Conservation (phyloP, 352 stramenopile species). For the Thalassiosira exigua region DNA sequence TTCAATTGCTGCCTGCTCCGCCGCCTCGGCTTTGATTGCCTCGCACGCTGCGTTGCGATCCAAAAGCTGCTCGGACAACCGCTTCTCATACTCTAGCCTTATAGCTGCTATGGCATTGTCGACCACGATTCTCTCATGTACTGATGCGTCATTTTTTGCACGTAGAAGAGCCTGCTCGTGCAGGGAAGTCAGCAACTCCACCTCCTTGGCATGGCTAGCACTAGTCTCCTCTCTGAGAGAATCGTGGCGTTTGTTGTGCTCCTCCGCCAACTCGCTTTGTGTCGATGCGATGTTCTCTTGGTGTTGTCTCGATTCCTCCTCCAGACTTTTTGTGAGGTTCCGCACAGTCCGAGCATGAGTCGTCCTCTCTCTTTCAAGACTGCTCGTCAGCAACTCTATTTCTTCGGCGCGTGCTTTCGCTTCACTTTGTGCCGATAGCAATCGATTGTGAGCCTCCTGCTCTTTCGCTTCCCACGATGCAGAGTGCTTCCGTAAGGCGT, state of each 20-base stretch:
- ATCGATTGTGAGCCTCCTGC: not conserved
- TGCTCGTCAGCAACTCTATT: conserved; percentile 3
- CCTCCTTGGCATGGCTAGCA: conserved; percentile 31
- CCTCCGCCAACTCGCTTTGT: conserved; percentile 15
- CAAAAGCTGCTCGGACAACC: conserved; percentile 15
- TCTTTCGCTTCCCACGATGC: not conserved
- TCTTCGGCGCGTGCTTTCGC: conserved; percentile 14
- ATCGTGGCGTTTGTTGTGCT: conserved; percentile 17
- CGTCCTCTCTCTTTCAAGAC: conserved; percentile 28
- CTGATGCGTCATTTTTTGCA: conserved; percentile 1
- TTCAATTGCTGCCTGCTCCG: too few relatives aligned
- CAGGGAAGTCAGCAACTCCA: conserved; percentile 30
- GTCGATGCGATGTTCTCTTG: conserved; percentile 16
- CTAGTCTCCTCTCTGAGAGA: conserved; percentile 22
- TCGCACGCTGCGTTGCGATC: conserved; percentile 18
- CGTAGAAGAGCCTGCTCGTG: conserved; percentile 31
- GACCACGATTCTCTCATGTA: conserved; percentile 24
- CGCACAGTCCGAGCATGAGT: conserved; percentile 16
- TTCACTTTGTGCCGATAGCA: conserved; percentile 24
- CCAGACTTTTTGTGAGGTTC: conserved; percentile 27
- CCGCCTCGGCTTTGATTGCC: conserved; percentile 14
- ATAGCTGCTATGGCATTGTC: conserved; percentile 22
- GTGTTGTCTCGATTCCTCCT: conserved; percentile 24
- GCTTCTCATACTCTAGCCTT: conserved; percentile 33
- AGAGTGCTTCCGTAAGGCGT: not conserved